Base-by-base conservation (phyloP, 2,329 filamentous ascomycete genomes). In the Talaromyces piceae region DNA sequence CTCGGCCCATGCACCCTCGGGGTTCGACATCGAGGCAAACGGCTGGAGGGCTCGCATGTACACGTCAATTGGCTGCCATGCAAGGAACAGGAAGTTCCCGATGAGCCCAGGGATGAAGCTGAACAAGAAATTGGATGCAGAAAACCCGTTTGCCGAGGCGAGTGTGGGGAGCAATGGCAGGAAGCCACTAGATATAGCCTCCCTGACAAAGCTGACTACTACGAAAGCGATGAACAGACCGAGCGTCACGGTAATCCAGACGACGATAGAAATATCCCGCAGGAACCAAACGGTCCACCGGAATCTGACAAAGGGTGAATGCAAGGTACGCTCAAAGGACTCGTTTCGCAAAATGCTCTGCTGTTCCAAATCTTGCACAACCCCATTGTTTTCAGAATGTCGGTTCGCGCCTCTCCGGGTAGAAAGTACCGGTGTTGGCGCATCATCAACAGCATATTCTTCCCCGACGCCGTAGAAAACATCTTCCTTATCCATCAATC, bases 121-220 rank as follows among this genome's bases (percentile, higher is more conserved):
- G 72, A 90, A 96, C 47, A 95, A 72, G 70, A 96, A 96, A 68
- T 95, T 89, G 46, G 89, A 88, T 0, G 87, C 76, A 1, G 88
- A 94, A 68, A 94, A 96, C 16, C 86, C 87, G 23, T 73, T 74
- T 0, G 69, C 61, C 3, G 78, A 73, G 1, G 88, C 81, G 2
- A 75, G 72, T 0, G 84, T 82, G 8, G 76, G 71, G 1, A 95
- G 72, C 5, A 77, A 73, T 2, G 91, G 89, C 5, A 77, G 67
- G 66, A 95, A 96, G 7, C 90, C 91, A 6, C 75, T 66, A 31
- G 78, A 71, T 26, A 95, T 76, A 9, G 80, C 78, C 7, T 77
- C 73, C 33, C 85, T 82, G 54, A 91, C 74, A 67, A 95, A 96
- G 56, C 86, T 90, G 54, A 93, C 81, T 45, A 88, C 73, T 31